Evolutionary conservation across 176 grass and related monocot genomes (phyloP), one percentile per base, ranked within the genome.

Genomic region (Cocos nucifera): DNA sequence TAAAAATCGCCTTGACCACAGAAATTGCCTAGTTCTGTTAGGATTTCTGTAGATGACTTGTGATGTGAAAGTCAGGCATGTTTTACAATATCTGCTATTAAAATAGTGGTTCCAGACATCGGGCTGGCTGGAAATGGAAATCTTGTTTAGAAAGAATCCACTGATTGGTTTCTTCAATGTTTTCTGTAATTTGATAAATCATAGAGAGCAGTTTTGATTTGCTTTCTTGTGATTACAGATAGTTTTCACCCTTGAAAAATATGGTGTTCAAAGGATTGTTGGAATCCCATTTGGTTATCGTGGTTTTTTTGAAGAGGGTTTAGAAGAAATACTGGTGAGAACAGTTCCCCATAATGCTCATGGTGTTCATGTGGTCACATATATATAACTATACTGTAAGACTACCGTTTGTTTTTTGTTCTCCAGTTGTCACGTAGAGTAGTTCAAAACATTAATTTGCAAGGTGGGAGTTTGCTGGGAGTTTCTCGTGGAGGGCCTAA

Each of bases 391-490:
- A 17, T 22, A 2, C 19, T 58, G 5, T 58, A 50, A 9, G 29
- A 56, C 56, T 60, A 39, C 5, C 24, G 80, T 61, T 50, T 72
- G 58, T 19, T 73, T 50, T 14, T 49, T 73, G 67, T 54, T 17
- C 49, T 1, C 32, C 78, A 97, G 92, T 87, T 97, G 80, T 97
- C 93, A 26, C 81, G 81, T 61, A 58, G 58, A 54, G 71, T 91
- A 22, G 93, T 97, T 69, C 87, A 97, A 75, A 97, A 87, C 49
- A 97, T 97, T 85, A 91, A 92, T 83, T 87, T 97, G 72, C 57
- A 78, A 65, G 93, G 93, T 61, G 93, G 93, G 85, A 97, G 93
- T 67, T 77, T 88, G 54, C 73, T 97, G 30, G 93, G 93, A 26
- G 93, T 97, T 9, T 97, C 93, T 53, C 87, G 87, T 73, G 93